A percentile compares a stretch with the other conserved stretches of the same genome.
Evolutionary conservation across 805 yeast genomes (phyloP).

Genomic region (Maudiozyma turicensis): DNA sequence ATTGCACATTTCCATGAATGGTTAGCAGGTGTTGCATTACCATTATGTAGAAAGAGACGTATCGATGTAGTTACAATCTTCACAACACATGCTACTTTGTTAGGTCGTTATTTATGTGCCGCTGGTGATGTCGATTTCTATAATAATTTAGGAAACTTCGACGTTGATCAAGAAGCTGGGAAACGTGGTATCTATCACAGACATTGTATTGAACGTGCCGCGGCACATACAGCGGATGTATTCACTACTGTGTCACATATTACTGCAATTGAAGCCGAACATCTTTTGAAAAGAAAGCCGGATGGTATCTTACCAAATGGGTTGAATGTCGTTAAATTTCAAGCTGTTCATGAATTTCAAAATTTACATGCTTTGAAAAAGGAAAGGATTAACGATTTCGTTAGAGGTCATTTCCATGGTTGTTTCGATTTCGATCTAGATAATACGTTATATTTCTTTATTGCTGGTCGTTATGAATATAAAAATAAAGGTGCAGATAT

Average conservation of each 20-base stretch:
- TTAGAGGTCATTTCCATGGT: slow-evolving; percentile 96
- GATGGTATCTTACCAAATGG: slow-evolving; percentile 98
- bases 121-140: slow-evolving; percentile 95
- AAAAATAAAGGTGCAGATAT: slow-evolving; percentile 95
- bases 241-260: slow-evolving; percentile 96
- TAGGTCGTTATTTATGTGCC: slow-evolving; percentile 93
- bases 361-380: slow-evolving; percentile 87
- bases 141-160: slow-evolving; percentile 79
- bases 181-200: slow-evolving; percentile 95
- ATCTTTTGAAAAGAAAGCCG: slow-evolving; percentile 86
- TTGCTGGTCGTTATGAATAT: slow-evolving; percentile 94
- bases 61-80: slow-evolving; percentile 91
- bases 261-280: slow-evolving; percentile 94
- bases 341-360: slow-evolving; percentile 96
- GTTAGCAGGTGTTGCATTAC: slow-evolving; percentile 95
- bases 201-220: slow-evolving; percentile 93
- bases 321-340: slow-evolving; percentile 87
- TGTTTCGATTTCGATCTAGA: slow-evolving; percentile 91
- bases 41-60: slow-evolving; percentile 81
- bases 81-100: slow-evolving; percentile 93
- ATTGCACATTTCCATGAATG: slow-evolving; percentile 95
- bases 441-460: slow-evolving; percentile 88
- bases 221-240: slow-evolving; percentile 92
- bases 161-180: slow-evolving; percentile 97
- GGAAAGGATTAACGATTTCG: slow-evolving; percentile 86